A percentile compares a stretch with the other conserved stretches of the same genome.
phyloP scores from a whole-genome alignment of 1,284 basidiomycete species.

The Leccinum griseonigrum region DNA sequence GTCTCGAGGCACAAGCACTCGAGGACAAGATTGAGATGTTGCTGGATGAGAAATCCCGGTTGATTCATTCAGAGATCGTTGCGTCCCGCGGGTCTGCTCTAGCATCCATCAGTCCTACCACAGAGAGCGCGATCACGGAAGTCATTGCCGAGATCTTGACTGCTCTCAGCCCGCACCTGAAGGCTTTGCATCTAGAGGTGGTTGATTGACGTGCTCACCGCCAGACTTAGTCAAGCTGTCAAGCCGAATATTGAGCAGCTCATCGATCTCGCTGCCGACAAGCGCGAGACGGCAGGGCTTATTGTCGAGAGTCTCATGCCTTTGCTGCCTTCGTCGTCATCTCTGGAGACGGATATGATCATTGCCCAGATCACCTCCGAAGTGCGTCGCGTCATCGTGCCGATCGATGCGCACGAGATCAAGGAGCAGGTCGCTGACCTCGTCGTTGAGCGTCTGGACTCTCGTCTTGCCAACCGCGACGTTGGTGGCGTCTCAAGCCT shows the following conservation, averaged over 20 bases:
- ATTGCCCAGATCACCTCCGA: conserved; percentile 60
- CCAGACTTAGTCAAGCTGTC: conserved; percentile 73
- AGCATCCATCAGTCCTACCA: conserved; percentile 40
- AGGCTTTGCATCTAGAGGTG: conserved; percentile 55
- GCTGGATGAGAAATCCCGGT: conserved; percentile 66
- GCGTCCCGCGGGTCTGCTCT: conserved; percentile 20
- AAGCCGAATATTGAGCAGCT: conserved; percentile 84
- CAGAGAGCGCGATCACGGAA: conserved; percentile 62
- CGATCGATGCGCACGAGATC: conserved; percentile 77
- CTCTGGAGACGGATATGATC: conserved; percentile 56
- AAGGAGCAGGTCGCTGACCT: conserved; percentile 84
- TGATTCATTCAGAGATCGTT: conserved; percentile 43
- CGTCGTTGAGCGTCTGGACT: conserved; percentile 78
- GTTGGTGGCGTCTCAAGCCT: conserved; percentile 44
- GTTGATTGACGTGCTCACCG: conserved; percentile 75
- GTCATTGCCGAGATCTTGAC: conserved; percentile 60
- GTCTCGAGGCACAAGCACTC: conserved; percentile 56
- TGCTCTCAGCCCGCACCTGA: conserved; percentile 59
- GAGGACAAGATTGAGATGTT: conserved; percentile 58
- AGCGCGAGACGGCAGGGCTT: conserved; percentile 76
- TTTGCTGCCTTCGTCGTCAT: conserved; percentile 47
- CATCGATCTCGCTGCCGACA: conserved; percentile 82
- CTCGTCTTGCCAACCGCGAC: conserved; percentile 72
- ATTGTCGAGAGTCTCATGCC: conserved; percentile 75
- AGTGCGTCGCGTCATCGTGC: conserved; percentile 65